Evolutionary conservation across 768 basidiomycete genomes (phyloP).

Genomic region (Porpolomopsis calyptriformis): DNA sequence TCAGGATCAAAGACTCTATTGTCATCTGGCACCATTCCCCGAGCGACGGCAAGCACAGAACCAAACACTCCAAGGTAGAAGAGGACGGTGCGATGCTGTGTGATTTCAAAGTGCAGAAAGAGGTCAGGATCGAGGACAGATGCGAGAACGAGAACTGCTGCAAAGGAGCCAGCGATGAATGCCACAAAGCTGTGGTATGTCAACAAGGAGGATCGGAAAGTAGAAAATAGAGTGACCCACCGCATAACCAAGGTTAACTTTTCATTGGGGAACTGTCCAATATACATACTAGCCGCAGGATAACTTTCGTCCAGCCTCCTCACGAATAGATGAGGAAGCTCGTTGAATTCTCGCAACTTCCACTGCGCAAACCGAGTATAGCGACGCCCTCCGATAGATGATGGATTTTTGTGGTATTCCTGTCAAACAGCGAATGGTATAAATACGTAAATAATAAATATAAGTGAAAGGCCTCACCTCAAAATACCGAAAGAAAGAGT

Average conservation of each 20-base stretch:
- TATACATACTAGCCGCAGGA: slow-evolving; percentile 86
- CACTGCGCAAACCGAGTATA: slow-evolving; percentile 95
- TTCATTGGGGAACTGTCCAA: slow-evolving; percentile 96
- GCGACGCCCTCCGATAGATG: slow-evolving; percentile 80
- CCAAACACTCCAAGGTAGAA: slow-evolving; percentile 91
- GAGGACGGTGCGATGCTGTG: slow-evolving; percentile 81
- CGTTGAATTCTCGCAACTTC: slow-evolving; percentile 99
- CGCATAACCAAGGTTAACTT: slow-evolving; percentile 83
- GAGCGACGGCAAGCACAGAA: slow-evolving; percentile 74
- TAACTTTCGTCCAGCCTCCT: slow-evolving; percentile 82
- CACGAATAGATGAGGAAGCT: slow-evolving; percentile 86
- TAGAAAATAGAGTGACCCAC: slow-evolving; percentile 33
- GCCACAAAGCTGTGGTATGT: slow-evolving; percentile 66
- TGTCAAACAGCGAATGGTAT: slow-evolving; percentile 23
- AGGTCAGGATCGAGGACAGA: slow-evolving; percentile 91
- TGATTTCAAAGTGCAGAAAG: slow-evolving; percentile 90
- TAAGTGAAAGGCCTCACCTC: slow-evolving; percentile 48
- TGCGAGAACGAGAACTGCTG: slow-evolving; percentile 85
- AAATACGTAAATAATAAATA: not conserved
- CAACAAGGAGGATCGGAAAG: slow-evolving; percentile 1
- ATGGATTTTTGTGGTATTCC: slow-evolving; percentile 99
- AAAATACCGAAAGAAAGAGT: slow-evolving; percentile 99
- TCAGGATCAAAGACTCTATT: slow-evolving; percentile 93
- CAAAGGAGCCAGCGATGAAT: slow-evolving; percentile 93
- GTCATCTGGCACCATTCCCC: slow-evolving; percentile 95